Conservation (phyloP, 345 rosid species). For the Raphanus raphanistrum region DNA sequence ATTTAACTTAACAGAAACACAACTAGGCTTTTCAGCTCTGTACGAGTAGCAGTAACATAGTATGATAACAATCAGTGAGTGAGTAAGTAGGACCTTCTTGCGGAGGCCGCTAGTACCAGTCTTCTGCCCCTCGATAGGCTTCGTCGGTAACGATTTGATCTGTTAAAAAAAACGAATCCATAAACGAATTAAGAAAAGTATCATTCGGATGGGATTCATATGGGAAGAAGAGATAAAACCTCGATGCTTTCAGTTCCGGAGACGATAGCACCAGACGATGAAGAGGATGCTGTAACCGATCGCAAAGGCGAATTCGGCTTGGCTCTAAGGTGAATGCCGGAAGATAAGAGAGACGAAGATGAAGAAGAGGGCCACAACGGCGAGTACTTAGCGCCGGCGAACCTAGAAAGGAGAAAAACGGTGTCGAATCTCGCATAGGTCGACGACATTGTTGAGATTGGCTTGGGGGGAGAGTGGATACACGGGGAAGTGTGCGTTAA, state of each 20-base stretch:
- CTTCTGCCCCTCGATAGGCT: constrained; percentile 81
- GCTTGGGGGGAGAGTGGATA: neutral
- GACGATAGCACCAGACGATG: constrained; percentile 58
- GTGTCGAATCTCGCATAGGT: constrained; percentile 45
- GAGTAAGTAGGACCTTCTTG: constrained; percentile 47
- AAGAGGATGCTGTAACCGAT: constrained; percentile 47
- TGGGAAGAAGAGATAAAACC: constrained; percentile 34
- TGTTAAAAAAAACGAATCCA: constrained; percentile 8
- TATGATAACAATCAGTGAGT: neutral
- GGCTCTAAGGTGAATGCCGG: constrained; percentile 37
- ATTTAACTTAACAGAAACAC: too few species aligned
- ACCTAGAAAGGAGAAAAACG: constrained; percentile 28
- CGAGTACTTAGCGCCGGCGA: constrained; percentile 21
- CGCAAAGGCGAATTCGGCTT: constrained; percentile 20
- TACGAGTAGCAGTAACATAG: neutral
- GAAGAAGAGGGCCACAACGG: constrained; percentile 9
- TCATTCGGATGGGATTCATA: neutral
- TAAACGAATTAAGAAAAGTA: neutral
- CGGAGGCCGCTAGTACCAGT: constrained; percentile 86
- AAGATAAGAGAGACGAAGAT: constrained; percentile 38
- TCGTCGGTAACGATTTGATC: constrained; percentile 68
- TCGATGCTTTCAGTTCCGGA: constrained; percentile 73
- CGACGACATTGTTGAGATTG: constrained; percentile 40
- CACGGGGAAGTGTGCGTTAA: constrained; percentile 21
- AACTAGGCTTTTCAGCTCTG: neutral